Conservation (phyloP, 441 rosid genomes). For the Adansonia madagascariensis region DNA sequence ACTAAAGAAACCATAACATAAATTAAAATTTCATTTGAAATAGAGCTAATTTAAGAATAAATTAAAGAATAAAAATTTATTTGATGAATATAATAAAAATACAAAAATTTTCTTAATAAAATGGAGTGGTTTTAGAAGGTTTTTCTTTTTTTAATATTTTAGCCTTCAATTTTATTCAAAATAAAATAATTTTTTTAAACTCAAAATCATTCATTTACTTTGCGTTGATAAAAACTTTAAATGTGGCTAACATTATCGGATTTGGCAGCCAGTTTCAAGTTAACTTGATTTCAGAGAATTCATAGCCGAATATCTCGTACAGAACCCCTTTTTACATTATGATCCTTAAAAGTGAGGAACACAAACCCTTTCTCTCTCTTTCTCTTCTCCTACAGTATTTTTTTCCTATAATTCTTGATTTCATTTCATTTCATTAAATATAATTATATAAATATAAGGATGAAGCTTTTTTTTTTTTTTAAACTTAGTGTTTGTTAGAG, state of each 20-base stretch:
- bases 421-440: neutral
- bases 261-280: conserved; percentile 11
- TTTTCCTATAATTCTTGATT: neutral
- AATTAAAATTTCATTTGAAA: too few relatives aligned
- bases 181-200: neutral
- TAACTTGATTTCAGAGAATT: neutral
- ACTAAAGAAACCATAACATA: too few relatives aligned
- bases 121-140: too few relatives aligned
- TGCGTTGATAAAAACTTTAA: neutral
- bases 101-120: too few relatives aligned
- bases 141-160: too few relatives aligned
- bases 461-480: neutral
- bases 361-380: neutral
- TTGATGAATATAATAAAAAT: too few relatives aligned
- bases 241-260: neutral
- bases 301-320: neutral
- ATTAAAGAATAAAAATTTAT: too few relatives aligned
- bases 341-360: neutral
- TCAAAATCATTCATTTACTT: neutral
- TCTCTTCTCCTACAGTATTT: neutral
- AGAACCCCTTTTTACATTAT: neutral
- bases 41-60: too few relatives aligned
- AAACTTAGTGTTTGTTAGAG: conserved; percentile 30
- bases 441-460: neutral
- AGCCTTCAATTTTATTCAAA: neutral